Percentiles rank a stretch among this genome's conserved stretches.
Conservation (phyloP, 495 filamentous ascomycete species). For the Mycothermus thermophilus region DNA sequence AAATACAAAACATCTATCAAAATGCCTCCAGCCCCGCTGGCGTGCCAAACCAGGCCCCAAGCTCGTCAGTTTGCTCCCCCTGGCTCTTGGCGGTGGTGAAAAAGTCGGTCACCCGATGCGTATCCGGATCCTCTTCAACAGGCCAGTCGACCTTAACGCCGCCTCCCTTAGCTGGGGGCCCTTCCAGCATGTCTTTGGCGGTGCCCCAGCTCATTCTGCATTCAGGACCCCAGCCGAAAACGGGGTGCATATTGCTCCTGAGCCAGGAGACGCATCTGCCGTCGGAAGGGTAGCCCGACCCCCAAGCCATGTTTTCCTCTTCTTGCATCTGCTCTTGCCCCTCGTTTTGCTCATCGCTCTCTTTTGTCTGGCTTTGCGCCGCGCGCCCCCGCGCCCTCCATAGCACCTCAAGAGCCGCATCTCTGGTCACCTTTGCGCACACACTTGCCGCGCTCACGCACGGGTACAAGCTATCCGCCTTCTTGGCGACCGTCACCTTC, state of each 20-base stretch:
- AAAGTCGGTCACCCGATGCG: constrained; percentile 59
- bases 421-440: constrained; percentile 88
- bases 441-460: constrained; percentile 89
- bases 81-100: constrained; percentile 28
- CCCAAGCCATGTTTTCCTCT: constrained; percentile 43
- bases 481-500: constrained; percentile 85
- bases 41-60: constrained; percentile 51
- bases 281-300: constrained; percentile 88
- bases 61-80: constrained; percentile 38
- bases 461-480: constrained; percentile 87
- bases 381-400: constrained; percentile 11
- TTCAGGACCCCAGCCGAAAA: constrained; percentile 92
- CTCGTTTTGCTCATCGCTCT: constrained; percentile 11
- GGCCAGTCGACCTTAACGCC: constrained; percentile 74
- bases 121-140: constrained; percentile 45
- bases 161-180: constrained; percentile 32
- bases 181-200: constrained; percentile 80
- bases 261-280: constrained; percentile 69
- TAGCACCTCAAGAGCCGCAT: constrained; percentile 64
- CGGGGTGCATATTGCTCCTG: constrained; percentile 69
- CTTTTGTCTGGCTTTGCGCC: no score
- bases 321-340: constrained; percentile 5
- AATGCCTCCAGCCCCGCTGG: constrained; percentile 45
- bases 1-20: no score
- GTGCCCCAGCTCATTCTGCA: constrained; percentile 93